Evolutionary conservation across 2,329 filamentous ascomycete genomes (phyloP), one percentile per base, ranked within the genome.

Genomic region (Ophiocordyceps camponoti-leonardi): DNA sequence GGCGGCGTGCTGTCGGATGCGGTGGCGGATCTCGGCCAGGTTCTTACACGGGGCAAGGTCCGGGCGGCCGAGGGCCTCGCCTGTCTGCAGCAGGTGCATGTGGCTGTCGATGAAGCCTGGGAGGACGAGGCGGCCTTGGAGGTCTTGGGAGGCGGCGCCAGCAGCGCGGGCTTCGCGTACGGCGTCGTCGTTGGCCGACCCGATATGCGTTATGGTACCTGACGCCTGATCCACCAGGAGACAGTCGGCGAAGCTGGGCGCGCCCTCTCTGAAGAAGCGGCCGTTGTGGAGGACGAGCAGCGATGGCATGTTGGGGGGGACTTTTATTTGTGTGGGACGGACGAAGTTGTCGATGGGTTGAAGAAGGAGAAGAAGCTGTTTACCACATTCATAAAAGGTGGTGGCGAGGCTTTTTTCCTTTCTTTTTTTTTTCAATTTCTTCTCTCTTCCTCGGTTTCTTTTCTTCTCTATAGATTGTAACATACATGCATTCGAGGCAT

Each of bases 51-150:
- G 58, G 19, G 69, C 66, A 1, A 77, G 58, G 20, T 62, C 59
- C 19, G 73, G 61, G 53, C 75, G 75, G 26, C 61, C 65, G 18
- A 77, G 61, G 0, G 71, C 67, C 49, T 75, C 71, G 1, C 73
- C 73, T 0, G 75, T 61, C 11, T 72, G 60, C 0, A 77, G 61
- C 11, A 77, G 62, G 52, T 77, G 73, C 57, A 75, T 66, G 49
- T 77, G 73, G 6, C 70, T 72, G 48, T 77, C 73, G 37, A 77
- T 68, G 58, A 77, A 77, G 14, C 72, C 67, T 0, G 73, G 73
- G 2, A 77, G 60, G 3, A 77, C 59, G 1, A 62, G 64, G 20
- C 53, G 54, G 1, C 62, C 60, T 1, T 44, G 44, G 3, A 66
- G 45, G 30, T 66, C 56, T 26, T 53, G 50, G 18, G 52, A 41